Conservation (phyloP, 2,329 filamentous ascomycete species). For the Elsinoe australis region DNA sequence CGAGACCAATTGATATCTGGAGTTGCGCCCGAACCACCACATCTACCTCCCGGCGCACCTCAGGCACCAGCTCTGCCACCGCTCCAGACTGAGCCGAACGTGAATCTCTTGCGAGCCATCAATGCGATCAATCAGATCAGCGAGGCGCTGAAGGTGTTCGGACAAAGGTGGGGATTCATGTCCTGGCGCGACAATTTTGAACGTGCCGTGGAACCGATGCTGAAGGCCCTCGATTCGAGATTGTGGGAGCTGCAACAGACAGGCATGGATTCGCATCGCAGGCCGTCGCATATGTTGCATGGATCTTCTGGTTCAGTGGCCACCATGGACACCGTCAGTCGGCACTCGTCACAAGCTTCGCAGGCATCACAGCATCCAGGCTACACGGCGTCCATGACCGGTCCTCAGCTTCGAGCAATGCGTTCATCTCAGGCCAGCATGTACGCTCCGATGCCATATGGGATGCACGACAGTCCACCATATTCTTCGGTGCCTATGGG, state of each 20-base stretch:
- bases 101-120: conserved; percentile 37
- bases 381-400: conserved; percentile 5
- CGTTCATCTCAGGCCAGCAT: neutral
- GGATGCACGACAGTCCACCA: conserved; percentile 11
- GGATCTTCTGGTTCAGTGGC: conserved; percentile 6
- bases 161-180: conserved; percentile 43
- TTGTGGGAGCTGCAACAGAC: conserved; percentile 25
- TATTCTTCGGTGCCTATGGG: conserved; percentile 4
- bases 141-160: conserved; percentile 39
- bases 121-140: conserved; percentile 43
- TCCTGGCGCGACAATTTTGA: conserved; percentile 45
- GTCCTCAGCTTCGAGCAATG: conserved; percentile 12
- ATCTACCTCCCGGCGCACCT: conserved; percentile 32
- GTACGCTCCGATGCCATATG: neutral
- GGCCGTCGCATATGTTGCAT: conserved; percentile 2
- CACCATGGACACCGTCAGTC: conserved; percentile 12
- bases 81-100: conserved; percentile 25
- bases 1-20: conserved; percentile 39
- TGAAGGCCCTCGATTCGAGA: conserved; percentile 37
- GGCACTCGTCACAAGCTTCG: conserved; percentile 10
- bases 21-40: conserved; percentile 35
- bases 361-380: neutral
- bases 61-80: conserved; percentile 30
- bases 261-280: neutral
- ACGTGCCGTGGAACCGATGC: conserved; percentile 36